Base-by-base conservation (phyloP, 495 filamentous ascomycete genomes). In the Neurospora tetrasperma region DNA sequence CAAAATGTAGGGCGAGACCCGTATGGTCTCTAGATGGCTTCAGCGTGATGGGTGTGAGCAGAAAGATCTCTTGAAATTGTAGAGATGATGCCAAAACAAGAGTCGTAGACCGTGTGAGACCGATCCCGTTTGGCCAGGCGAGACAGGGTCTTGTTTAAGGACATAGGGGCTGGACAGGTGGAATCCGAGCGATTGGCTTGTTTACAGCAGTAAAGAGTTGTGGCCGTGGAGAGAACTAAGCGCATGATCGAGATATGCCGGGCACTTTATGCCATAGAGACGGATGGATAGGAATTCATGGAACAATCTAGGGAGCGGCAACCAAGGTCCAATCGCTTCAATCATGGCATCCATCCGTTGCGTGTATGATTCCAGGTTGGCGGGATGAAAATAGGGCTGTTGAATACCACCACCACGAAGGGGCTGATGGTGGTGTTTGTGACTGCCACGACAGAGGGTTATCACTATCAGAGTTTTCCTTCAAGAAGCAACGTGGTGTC, bases 301-400 rank as follows among this genome's bases (percentile, higher is more conserved):
- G 54, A 35, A 66, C 54, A 35, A 35, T 35, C 12, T 66, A 35
- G 27, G 27, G 27, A 66, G 54, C 54, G 27, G 54, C 54, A 66
- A 66, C 54, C 54, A 66, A 66, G 54, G 35, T 66, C 54, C 54
- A 66, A 66, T 18, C 54, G 27, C 27, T 27, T 66, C 54, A 66
- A 66, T 66, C 54, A 66, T 66, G 54, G 27, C 27, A 62, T 62
- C 54, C 27, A 35, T 62, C 54, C 35, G 27, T 62, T 66, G 54
- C 54, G 35, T 66, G 35, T 27, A 66, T 66, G 27, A 66, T 0
- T 27, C 54, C 54, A 18, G 54, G 27, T 16, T 16, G 54, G 8
- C 54, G 54, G 54, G 54, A 66, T 66, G 54, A 66, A 66, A 66
- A 38, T 66, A 66, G 54, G 54, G 54, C 54, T 66, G 54, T 66